Evolutionary conservation across 148 eudicot genomes (phyloP), one percentile per base, ranked within the genome.

Genomic region (Vaccinium myrtillus): DNA sequence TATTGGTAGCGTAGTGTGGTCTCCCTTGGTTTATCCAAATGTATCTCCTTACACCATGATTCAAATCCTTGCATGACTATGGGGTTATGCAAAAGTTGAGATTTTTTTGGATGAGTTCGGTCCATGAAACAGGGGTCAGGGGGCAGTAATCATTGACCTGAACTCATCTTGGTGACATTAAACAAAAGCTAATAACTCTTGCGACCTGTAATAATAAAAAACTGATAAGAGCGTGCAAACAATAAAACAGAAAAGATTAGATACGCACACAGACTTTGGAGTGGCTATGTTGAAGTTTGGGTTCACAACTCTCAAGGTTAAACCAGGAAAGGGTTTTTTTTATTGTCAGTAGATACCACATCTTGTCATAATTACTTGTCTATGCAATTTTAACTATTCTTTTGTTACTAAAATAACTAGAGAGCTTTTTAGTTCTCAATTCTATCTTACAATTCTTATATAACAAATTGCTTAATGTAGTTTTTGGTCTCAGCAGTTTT

Each of bases 401-500:
- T 30, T 74, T 71, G 77, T 77, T 83, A 8, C 49, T 61, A 25
- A 25, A 5, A 65, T 23, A 21, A 25, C 27, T 23, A 5, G 27
- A 50, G 48, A 51, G 82, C 51, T 54, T 84, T 30, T 53, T 10
- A 13, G 51, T 84, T 79, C 48, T 83, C 23, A 13, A 49, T 32
- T 67, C 36, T 55, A 23, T 43, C 36, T 50, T 5, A 54, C 3
- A 55, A 15, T 43, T 56, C 43, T 46, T 27, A 50, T 71, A 16
- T 30, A 51, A 9, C 61, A 78, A 3, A 21, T 46, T 85, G 23
- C 53, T 81, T 43, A 30, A 36, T 75, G 65, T 16, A 46, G 8
- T 74, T 85, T 21, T 39, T 69, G 75, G 86, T 51, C 83, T 85
- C 54, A 36, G 78, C 48, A 51, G 82, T 48, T 81, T 27, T 58